Conservation (phyloP, 768 basidiomycete genomes). For the Mycena haematopus region DNA sequence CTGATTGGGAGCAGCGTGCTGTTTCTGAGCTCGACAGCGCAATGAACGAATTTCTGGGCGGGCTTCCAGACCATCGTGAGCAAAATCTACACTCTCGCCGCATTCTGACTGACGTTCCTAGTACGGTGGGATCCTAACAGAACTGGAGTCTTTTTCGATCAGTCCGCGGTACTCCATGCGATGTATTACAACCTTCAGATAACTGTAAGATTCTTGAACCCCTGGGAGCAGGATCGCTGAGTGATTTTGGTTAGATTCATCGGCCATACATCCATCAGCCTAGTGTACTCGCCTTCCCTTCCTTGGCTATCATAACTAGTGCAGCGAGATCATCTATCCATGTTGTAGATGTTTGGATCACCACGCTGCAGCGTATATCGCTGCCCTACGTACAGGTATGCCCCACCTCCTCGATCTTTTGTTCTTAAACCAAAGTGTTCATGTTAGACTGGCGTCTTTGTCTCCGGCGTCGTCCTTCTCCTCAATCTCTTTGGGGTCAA, state of each 20-base stretch:
- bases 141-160: conserved; percentile 43
- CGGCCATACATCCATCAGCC: conserved; percentile 51
- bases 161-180: conserved; percentile 46
- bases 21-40: conserved; percentile 70
- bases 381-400: conserved; percentile 26
- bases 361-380: conserved; percentile 17
- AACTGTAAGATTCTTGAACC: conserved; percentile 40
- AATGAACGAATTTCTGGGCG: conserved; percentile 66
- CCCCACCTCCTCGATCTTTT: background rate
- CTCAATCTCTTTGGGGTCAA: conserved; percentile 50
- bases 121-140: conserved; percentile 34
- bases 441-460: conserved; percentile 8
- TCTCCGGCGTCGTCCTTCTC: conserved; percentile 49
- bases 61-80: conserved; percentile 62
- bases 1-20: conserved; percentile 61
- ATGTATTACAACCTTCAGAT: conserved; percentile 53
- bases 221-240: conserved; percentile 41
- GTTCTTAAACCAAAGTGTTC: too few species aligned
- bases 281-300: conserved; percentile 45
- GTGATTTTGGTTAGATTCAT: conserved; percentile 47
- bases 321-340: conserved; percentile 55
- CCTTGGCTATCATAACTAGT: conserved; percentile 58
- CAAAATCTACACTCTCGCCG: background rate
- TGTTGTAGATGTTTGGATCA: conserved; percentile 43
- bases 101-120: conserved; percentile 8